These are phyloP conservation scores for Hypomyces perniciosus DNA, from an alignment of 2,329 filamentous ascomycete genomes.

Conservation along the genomic window DNA sequence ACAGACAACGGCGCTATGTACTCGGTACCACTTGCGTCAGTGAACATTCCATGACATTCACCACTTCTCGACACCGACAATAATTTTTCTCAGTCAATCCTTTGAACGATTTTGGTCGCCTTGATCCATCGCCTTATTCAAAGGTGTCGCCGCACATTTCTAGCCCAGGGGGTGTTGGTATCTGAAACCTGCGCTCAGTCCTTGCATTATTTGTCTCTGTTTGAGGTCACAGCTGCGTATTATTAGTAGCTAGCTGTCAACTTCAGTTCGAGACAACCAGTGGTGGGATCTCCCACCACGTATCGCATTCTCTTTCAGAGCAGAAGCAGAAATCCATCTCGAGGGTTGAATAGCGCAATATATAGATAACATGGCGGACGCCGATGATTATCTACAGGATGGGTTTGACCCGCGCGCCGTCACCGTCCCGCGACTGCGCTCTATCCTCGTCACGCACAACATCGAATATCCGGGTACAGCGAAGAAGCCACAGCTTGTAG, in stretches of 20 bases:
- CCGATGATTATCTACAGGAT: slow-evolving; percentile 79
- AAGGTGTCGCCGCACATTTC: slow-evolving; percentile 6
- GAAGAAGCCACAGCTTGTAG: slow-evolving; percentile 84
- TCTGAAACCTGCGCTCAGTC: not conserved
- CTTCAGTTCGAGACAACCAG: slow-evolving; percentile 6
- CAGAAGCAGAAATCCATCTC: no score
- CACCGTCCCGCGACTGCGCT: slow-evolving; percentile 82
- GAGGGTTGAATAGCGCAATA: not conserved
- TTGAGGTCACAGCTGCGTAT: slow-evolving; percentile 6
- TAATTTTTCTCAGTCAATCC: slow-evolving; percentile 6
- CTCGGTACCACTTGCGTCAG: slow-evolving; percentile 26
- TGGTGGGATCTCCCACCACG: not conserved
- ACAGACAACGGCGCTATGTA: slow-evolving; percentile 31
- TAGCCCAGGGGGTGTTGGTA: not conserved
- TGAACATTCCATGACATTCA: slow-evolving; percentile 11
- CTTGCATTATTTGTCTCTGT: not conserved
- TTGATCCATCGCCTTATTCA: not conserved
- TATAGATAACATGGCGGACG: slow-evolving; percentile 48
- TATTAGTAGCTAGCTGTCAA: slow-evolving; percentile 7
- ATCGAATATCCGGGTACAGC: slow-evolving; percentile 80
- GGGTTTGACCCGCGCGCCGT: slow-evolving; percentile 79
- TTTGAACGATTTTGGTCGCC: slow-evolving; percentile 2
- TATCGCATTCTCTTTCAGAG: slow-evolving; percentile 2
- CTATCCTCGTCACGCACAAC: slow-evolving; percentile 84
- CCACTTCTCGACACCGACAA: slow-evolving; percentile 11